These are phyloP conservation scores for Coniella lustricola DNA, from an alignment of 2,329 filamentous ascomycete genomes.

Conservation along the genomic window DNA sequence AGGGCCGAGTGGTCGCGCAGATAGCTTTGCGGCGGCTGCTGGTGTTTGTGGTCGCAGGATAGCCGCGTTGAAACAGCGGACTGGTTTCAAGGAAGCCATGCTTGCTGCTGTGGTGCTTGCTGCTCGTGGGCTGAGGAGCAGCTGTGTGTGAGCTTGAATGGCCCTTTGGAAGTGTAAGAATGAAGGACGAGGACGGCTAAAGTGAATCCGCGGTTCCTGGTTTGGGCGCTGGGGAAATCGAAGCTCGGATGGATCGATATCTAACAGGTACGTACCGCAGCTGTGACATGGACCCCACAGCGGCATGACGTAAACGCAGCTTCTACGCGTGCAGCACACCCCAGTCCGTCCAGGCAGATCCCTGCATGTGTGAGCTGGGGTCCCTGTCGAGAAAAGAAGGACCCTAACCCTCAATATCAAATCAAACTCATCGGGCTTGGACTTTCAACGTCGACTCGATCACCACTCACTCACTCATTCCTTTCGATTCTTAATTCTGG, in stretches of 20 bases:
- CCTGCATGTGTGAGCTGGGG: too few relatives aligned
- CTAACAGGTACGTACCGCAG: background rate
- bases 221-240: background rate
- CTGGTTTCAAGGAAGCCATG: conserved; percentile 13
- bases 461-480: too few relatives aligned
- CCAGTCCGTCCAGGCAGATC: too few relatives aligned
- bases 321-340: too few relatives aligned
- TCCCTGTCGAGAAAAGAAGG: too few relatives aligned
- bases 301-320: conserved; percentile 14
- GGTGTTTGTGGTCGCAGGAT: conserved; percentile 6
- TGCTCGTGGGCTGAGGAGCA: background rate
- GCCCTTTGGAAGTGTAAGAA: too few relatives aligned
- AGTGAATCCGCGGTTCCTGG: too few relatives aligned
- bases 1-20: conserved; percentile 16
- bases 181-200: too few relatives aligned
- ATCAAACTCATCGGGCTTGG: background rate
- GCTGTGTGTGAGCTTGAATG: too few relatives aligned
- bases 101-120: background rate
- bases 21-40: background rate
- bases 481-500: too few relatives aligned
- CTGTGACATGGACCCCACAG: background rate
- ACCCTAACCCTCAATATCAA: background rate
- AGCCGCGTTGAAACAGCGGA: conserved; percentile 12
- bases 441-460: background rate
- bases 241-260: too few relatives aligned